These are phyloP conservation scores for Exophiala alcalophila DNA, from an alignment of 2,329 filamentous ascomycete genomes.

Conservation along the genomic window DNA sequence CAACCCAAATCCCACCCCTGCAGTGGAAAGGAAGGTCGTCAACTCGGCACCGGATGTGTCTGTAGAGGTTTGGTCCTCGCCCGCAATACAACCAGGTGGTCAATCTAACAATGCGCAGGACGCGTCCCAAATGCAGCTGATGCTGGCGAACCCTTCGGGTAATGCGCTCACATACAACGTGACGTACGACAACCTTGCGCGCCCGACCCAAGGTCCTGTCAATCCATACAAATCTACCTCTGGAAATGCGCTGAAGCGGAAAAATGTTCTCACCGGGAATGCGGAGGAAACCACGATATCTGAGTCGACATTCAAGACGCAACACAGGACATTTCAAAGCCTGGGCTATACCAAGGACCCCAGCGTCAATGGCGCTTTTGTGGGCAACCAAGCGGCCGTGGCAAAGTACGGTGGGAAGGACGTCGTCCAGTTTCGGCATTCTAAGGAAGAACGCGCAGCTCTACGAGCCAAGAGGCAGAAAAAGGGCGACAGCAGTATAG, in stretches of 20 bases:
- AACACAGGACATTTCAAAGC: slow-evolving; percentile 79
- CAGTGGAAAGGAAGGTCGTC: slow-evolving; percentile 39
- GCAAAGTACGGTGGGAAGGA: slow-evolving; percentile 48
- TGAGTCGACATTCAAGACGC: slow-evolving; percentile 83
- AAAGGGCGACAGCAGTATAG: slow-evolving; percentile 78
- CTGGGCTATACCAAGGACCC: slow-evolving; percentile 53
- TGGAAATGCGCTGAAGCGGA: slow-evolving; percentile 62
- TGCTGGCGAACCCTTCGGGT: slow-evolving; percentile 51
- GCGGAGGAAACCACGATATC: slow-evolving; percentile 87
- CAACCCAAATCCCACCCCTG: slow-evolving; percentile 24
- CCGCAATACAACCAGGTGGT: slow-evolving; percentile 15
- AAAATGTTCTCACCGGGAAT: slow-evolving; percentile 78
- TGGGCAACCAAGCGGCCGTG: slow-evolving; percentile 48
- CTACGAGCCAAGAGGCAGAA: slow-evolving; percentile 73
- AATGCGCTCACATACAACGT: slow-evolving; percentile 52
- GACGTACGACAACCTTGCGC: slow-evolving; percentile 69
- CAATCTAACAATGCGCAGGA: slow-evolving; percentile 43
- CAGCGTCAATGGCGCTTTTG: slow-evolving; percentile 41
- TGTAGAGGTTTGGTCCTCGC: slow-evolving; percentile 54
- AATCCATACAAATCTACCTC: slow-evolving; percentile 71
- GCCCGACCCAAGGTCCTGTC: slow-evolving; percentile 63
- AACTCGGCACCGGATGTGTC: slow-evolving; percentile 54
- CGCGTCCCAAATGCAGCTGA: slow-evolving; percentile 49
- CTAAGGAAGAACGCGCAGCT: slow-evolving; percentile 68
- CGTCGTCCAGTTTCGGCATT: slow-evolving; percentile 54